Base-by-base conservation (phyloP, 148 eudicot species). In the Limonium bicolor region DNA sequence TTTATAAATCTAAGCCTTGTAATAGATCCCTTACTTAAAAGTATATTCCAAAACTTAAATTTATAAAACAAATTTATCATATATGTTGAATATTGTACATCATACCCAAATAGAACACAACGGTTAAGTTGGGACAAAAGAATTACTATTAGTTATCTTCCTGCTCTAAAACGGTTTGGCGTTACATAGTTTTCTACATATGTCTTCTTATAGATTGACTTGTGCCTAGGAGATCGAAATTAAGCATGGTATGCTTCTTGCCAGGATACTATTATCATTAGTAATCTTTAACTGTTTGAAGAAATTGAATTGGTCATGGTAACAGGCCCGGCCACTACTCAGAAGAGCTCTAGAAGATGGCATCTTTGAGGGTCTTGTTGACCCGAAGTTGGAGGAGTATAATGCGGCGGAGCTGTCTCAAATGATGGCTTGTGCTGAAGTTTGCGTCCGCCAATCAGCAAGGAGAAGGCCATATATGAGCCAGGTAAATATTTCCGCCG, bases 371-470 rank as follows among this genome's bases (percentile, higher is more conserved):
- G 41, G 21, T 19, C 61, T 83, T 47, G 76, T 58, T 49, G 94
- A 83, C 73, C 77, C 64, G 39, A 78, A 70, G 58, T 47, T 83
- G 58, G 65, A 67, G 23, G 59, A 72, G 9, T 78, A 78, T 50
- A 67, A 76, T 55, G 18, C 61, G 17, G 24, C 37, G 5, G 87
- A 78, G 69, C 65, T 78, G 87, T 48, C 66, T 42, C 69, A 70
- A 38, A 67, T 83, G 84, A 65, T 78, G 53, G 83, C 87, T 28
- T 83, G 94, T 78, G 94, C 94, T 46, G 76, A 77, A 39, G 83
- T 56, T 46, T 83, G 80, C 41, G 78, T 83, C 12, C 83, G 86
- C 39, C 75, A 70, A 46, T 66, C 74, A 38, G 87, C 87, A 47
- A 71, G 80, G 29, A 65, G 67, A 24, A 61, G 94, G 50, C 94